Percentiles rank a stretch among this genome's conserved stretches.
Evolutionary conservation across 176 grass and related monocot species (phyloP).

Genomic region (Triticum dicoccoides): DNA sequence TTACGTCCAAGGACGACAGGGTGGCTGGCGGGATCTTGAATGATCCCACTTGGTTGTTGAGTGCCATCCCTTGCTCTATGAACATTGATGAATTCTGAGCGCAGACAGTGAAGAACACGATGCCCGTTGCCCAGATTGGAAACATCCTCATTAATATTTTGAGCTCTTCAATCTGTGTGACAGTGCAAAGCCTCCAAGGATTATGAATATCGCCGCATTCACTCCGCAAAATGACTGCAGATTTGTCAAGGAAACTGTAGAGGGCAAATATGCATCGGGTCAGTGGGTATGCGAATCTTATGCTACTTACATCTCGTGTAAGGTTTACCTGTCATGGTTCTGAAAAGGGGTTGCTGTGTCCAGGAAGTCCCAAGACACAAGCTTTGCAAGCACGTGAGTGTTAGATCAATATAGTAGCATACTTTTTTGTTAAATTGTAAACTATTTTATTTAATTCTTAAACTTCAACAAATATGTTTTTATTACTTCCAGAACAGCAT

Average conservation of each 20-base stretch:
- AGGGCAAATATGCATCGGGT: not conserved
- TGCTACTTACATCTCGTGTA: not conserved
- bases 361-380: constrained; percentile 47
- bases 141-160: constrained; percentile 80
- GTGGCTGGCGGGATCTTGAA: constrained; percentile 71
- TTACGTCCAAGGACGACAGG: constrained; percentile 70
- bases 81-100: constrained; percentile 77
- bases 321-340: constrained; percentile 27
- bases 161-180: constrained; percentile 86
- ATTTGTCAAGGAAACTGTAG: constrained; percentile 81
- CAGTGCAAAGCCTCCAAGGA: constrained; percentile 79
- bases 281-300: constrained; percentile 18
- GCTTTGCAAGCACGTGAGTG: constrained; percentile 32
- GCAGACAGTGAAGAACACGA: constrained; percentile 74
- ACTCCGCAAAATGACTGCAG: constrained; percentile 42
- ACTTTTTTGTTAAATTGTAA: constrained; percentile 15
- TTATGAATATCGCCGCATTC: constrained; percentile 34
- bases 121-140: constrained; percentile 82
- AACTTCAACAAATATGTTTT: not conserved
- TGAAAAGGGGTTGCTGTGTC: constrained; percentile 31
- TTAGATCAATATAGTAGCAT: constrained; percentile 9
- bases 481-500: not conserved
- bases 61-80: constrained; percentile 74
- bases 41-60: constrained; percentile 50
- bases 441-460: not conserved